These are phyloP conservation scores for Boletus vinaceobasis DNA, from an alignment of 768 basidiomycete genomes.

Conservation along the genomic window DNA sequence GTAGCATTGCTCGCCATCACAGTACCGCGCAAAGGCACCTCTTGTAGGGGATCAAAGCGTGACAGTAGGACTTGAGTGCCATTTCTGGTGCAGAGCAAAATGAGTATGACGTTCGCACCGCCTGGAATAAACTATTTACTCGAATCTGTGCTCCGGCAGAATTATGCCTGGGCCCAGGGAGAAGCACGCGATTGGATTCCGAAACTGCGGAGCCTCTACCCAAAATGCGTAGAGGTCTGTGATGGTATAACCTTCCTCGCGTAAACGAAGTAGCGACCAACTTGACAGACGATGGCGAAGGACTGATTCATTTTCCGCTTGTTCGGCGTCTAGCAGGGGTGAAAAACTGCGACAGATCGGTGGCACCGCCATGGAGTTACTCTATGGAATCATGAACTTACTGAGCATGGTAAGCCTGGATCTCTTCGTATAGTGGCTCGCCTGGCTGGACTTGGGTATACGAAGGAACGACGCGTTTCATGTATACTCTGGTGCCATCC, in stretches of 20 bases:
- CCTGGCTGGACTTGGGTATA: slow-evolving; percentile 31
- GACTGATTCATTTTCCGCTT: slow-evolving; percentile 57
- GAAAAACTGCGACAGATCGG: slow-evolving; percentile 39
- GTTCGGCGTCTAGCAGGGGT: slow-evolving; percentile 53
- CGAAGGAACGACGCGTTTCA: slow-evolving; percentile 40
- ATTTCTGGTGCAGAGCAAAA: slow-evolving; percentile 42
- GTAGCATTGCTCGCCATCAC: slow-evolving; percentile 49
- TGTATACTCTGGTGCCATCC: slow-evolving; percentile 21
- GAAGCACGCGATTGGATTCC: slow-evolving; percentile 66
- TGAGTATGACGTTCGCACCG: neutral
- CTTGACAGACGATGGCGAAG: slow-evolving; percentile 60
- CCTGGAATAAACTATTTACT: slow-evolving; percentile 42
- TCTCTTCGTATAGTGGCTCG: slow-evolving; percentile 47
- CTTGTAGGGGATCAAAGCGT: slow-evolving; percentile 56
- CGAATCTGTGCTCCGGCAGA: slow-evolving; percentile 66
- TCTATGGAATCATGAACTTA: slow-evolving; percentile 24
- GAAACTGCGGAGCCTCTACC: slow-evolving; percentile 61
- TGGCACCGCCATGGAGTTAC: neutral
- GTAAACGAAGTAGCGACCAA: slow-evolving; percentile 60
- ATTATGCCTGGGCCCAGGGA: slow-evolving; percentile 56
- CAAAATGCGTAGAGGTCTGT: slow-evolving; percentile 66
- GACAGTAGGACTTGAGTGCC: slow-evolving; percentile 69
- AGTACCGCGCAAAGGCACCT: slow-evolving; percentile 51
- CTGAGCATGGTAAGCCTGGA: slow-evolving; percentile 54
- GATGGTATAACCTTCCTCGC: slow-evolving; percentile 70